A percentile compares a stretch with the other conserved stretches of the same genome.
These are phyloP conservation scores for Rhodotorula sp. DNA, from an alignment of 1,284 basidiomycete genomes.

Conservation along the genomic window DNA sequence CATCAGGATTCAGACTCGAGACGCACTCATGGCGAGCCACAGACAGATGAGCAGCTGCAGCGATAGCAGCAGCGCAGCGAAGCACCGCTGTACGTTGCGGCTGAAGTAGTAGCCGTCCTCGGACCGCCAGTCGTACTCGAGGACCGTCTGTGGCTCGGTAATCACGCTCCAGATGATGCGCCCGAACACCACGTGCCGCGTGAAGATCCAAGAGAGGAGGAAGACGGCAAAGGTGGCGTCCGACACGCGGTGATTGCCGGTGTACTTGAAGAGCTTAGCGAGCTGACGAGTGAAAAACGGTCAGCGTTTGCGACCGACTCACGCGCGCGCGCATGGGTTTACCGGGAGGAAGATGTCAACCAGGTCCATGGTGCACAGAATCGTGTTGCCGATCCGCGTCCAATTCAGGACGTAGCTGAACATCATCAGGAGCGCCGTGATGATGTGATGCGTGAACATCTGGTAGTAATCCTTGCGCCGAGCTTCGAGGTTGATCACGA, in stretches of 20 bases:
- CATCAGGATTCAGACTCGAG: not conserved
- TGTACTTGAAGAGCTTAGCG: slow-evolving; percentile 92
- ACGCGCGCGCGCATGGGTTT: slow-evolving; percentile 51
- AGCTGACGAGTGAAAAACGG: slow-evolving; percentile 55
- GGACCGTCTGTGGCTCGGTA: slow-evolving; percentile 57
- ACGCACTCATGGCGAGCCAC: slow-evolving; percentile 33
- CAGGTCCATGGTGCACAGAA: slow-evolving; percentile 90
- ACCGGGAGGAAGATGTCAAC: slow-evolving; percentile 90
- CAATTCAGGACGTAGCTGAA: slow-evolving; percentile 79
- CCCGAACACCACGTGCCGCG: slow-evolving; percentile 77
- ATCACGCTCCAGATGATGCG: slow-evolving; percentile 66
- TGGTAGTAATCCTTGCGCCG: slow-evolving; percentile 80
- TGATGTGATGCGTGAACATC: slow-evolving; percentile 94
- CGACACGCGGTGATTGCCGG: slow-evolving; percentile 64
- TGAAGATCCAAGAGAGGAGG: slow-evolving; percentile 83
- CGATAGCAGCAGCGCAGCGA: slow-evolving; percentile 61
- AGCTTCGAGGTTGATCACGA: slow-evolving; percentile 89
- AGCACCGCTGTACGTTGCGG: slow-evolving; percentile 55
- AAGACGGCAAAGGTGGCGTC: slow-evolving; percentile 79
- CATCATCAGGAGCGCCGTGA: slow-evolving; percentile 77
- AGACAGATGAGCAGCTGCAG: slow-evolving; percentile 60
- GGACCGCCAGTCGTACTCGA: slow-evolving; percentile 64
- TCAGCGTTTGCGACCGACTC: not conserved
- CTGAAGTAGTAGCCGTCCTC: slow-evolving; percentile 63
- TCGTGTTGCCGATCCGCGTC: slow-evolving; percentile 81